phyloP scores from a whole-genome alignment of 2,329 filamentous ascomycete species.

The Ceratocystis lukuohia region DNA sequence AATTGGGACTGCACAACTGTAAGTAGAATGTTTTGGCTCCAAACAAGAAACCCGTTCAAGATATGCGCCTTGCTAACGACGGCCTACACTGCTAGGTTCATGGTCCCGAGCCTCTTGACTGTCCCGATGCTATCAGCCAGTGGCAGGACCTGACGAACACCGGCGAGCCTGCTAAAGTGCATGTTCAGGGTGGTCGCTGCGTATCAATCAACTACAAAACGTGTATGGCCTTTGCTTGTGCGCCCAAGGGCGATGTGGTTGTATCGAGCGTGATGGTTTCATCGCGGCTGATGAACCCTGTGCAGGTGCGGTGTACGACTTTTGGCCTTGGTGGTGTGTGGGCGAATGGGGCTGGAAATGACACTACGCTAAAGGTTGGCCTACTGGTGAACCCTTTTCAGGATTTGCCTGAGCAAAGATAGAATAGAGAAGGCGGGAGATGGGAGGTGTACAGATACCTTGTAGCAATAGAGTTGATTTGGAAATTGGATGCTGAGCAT shows the following conservation, averaged over 20 bases:
- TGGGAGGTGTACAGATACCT: background rate
- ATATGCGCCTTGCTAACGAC: background rate
- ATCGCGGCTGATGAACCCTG: slow-evolving; percentile 17
- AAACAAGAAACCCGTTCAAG: no score
- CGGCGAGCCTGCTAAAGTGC: background rate
- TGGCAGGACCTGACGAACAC: slow-evolving; percentile 13
- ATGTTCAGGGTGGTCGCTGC: slow-evolving; percentile 13
- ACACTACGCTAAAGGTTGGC: slow-evolving; percentile 15
- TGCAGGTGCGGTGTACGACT: slow-evolving; percentile 13
- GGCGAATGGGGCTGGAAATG: slow-evolving; percentile 5
- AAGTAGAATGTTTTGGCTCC: background rate
- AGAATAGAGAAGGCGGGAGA: background rate
- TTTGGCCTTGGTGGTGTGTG: slow-evolving; percentile 14
- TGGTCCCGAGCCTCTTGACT: slow-evolving; percentile 17
- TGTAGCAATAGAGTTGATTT: background rate
- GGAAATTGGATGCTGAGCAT: background rate
- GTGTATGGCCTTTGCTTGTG: slow-evolving; percentile 18
- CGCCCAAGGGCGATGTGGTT: slow-evolving; percentile 12
- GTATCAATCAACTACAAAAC: slow-evolving; percentile 14
- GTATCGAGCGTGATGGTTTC: slow-evolving; percentile 13
- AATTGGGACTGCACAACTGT: slow-evolving; percentile 19
- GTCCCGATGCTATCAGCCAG: slow-evolving; percentile 14
- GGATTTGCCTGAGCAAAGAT: slow-evolving; percentile 2
- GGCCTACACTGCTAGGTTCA: slow-evolving; percentile 2
- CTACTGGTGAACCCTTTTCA: slow-evolving; percentile 14